A percentile compares a stretch with the other conserved stretches of the same genome.
Evolutionary conservation across 164 flowering plant genomes (phyloP).

Genomic region (Stephania cephalantha): DNA sequence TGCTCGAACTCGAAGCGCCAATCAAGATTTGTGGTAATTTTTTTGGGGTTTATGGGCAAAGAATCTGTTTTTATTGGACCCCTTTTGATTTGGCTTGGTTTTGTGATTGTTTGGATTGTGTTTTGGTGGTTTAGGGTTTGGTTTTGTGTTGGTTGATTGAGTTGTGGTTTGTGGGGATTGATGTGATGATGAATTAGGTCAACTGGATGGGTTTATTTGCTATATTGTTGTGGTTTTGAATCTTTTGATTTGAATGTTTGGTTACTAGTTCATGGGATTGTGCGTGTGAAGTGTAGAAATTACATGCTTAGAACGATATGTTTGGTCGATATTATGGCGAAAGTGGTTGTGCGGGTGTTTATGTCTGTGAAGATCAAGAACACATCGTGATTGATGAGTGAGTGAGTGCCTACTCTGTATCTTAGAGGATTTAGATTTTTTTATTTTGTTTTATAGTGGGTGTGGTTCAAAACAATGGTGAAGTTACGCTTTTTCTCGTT

Average conservation of each 20-base stretch:
- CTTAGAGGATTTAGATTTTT: too few species aligned
- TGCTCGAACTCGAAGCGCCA: conserved; percentile 71
- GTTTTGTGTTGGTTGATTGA: background rate
- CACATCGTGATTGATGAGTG: too few species aligned
- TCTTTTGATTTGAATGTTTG: background rate
- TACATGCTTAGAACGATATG: background rate
- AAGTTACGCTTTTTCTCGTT: too few species aligned
- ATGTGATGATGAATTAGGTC: background rate
- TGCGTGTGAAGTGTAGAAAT: background rate
- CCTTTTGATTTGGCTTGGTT: background rate
- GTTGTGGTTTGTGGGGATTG: background rate
- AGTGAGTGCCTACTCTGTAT: too few species aligned
- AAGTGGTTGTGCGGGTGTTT: background rate
- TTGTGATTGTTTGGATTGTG: background rate
- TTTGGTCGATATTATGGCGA: background rate
- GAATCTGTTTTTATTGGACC: background rate
- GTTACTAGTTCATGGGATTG: background rate
- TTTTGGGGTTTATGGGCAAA: background rate
- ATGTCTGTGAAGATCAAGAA: too few species aligned
- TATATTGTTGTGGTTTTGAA: background rate
- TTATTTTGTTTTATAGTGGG: too few species aligned
- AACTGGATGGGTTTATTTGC: background rate
- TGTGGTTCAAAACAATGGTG: too few species aligned
- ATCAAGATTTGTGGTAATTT: conserved; percentile 63
- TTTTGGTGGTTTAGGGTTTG: background rate